Percentiles rank a stretch among this genome's conserved stretches.
These are phyloP conservation scores for Musa troglodytarum DNA, from an alignment of 176 grass and related monocot genomes.

Conservation along the genomic window DNA sequence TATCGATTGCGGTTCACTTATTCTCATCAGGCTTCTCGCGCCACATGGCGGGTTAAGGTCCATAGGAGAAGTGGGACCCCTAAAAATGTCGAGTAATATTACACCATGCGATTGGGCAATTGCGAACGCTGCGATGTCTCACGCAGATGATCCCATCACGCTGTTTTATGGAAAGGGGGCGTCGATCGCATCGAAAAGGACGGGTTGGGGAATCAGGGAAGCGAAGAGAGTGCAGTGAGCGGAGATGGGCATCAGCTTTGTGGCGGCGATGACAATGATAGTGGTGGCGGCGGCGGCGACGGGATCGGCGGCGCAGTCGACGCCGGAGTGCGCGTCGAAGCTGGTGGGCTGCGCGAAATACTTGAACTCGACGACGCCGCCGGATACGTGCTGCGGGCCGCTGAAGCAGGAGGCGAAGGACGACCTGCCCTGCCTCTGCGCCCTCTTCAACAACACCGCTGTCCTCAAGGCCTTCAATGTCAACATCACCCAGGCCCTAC, in stretches of 20 bases:
- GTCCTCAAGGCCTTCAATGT: slow-evolving; percentile 4
- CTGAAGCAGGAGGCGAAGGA: slow-evolving; percentile 13
- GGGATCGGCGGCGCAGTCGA: neutral
- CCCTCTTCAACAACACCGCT: slow-evolving; percentile 13
- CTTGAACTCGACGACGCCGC: slow-evolving; percentile 16
- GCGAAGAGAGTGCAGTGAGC: neutral
- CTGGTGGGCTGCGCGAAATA: slow-evolving; percentile 6
- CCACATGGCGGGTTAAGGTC: no score
- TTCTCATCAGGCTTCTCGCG: no score
- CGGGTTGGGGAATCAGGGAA: neutral
- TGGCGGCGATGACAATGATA: neutral
- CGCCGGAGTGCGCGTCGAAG: slow-evolving; percentile 8
- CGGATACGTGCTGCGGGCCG: slow-evolving; percentile 15
- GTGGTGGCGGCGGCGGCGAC: neutral
- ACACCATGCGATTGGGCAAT: no score
- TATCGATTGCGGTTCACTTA: no score
- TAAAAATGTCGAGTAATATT: no score
- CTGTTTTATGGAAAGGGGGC: no score
- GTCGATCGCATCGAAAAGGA: no score
- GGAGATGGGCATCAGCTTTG: neutral
- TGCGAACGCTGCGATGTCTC: no score
- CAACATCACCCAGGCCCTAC: slow-evolving; percentile 1
- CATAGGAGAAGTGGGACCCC: no score
- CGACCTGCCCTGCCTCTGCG: slow-evolving; percentile 10
- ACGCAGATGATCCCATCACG: no score